Evolutionary conservation across 1,284 basidiomycete genomes (phyloP).

Genomic region (Ceratobasidium sp.): DNA sequence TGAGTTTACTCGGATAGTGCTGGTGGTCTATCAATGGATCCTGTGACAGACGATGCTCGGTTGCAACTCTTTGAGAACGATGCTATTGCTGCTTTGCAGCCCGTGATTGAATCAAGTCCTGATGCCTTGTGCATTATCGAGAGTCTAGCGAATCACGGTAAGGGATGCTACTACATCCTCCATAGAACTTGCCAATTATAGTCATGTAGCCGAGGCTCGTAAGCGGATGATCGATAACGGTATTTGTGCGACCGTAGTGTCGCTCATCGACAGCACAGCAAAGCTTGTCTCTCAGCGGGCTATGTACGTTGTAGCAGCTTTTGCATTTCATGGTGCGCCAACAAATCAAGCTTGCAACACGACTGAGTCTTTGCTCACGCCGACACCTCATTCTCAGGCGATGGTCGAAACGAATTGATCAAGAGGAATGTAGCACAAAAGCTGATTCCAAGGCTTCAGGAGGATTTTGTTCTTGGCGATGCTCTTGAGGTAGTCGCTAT

Average conservation of each 20-base stretch:
- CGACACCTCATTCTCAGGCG: background rate
- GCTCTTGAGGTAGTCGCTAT: background rate
- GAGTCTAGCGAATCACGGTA: background rate
- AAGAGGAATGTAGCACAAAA: background rate
- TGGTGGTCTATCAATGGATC: background rate
- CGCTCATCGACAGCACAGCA: background rate
- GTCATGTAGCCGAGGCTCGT: background rate
- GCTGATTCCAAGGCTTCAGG: background rate
- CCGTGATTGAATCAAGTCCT: background rate
- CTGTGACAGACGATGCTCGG: background rate
- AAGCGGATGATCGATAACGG: background rate
- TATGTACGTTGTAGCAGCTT: background rate
- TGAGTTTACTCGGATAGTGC: background rate
- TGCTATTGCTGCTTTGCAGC: background rate
- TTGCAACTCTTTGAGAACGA: background rate
- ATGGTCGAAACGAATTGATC: background rate
- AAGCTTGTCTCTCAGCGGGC: background rate
- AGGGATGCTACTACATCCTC: background rate
- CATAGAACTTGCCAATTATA: background rate
- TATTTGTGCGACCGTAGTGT: background rate
- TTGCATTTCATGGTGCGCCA: background rate
- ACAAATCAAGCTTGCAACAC: background rate
- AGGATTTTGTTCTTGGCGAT: background rate
- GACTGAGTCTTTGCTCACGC: background rate
- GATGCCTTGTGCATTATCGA: background rate